Percentiles rank a stretch among this genome's conserved stretches.
Conservation (phyloP, 306 rosid genomes). For the Myrica gale region DNA sequence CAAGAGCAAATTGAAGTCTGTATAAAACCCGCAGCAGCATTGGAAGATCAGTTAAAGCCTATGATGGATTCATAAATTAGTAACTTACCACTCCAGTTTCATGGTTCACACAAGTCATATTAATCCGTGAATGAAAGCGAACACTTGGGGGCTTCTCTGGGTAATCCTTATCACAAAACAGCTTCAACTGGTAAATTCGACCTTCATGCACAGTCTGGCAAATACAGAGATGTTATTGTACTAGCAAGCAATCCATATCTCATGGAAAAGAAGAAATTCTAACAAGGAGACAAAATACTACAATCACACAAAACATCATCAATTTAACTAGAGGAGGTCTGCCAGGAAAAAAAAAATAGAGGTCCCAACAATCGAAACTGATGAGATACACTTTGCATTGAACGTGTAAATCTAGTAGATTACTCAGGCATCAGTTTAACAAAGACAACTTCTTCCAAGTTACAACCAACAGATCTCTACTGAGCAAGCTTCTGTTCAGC, state of each 20-base stretch:
- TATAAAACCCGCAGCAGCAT: slow-evolving; percentile 5
- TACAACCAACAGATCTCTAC: not conserved
- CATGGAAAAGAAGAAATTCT: slow-evolving; percentile 8
- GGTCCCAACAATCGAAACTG: not conserved
- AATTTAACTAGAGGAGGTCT: not conserved
- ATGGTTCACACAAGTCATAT: slow-evolving; percentile 97
- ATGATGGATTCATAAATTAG: slow-evolving; percentile 35
- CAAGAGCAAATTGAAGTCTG: not conserved
- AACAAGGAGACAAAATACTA: not conserved
- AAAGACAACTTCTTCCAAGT: not conserved
- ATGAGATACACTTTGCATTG: not conserved
- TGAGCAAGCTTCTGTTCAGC: not conserved
- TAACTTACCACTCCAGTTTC: slow-evolving; percentile 95
- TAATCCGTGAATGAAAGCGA: slow-evolving; percentile 96
- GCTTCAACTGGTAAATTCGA: slow-evolving; percentile 96
- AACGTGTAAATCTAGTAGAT: not conserved
- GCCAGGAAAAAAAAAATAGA: too few relatives aligned
- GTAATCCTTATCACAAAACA: slow-evolving; percentile 97
- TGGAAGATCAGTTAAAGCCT: slow-evolving; percentile 16
- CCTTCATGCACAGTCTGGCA: slow-evolving; percentile 97
- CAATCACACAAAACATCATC: not conserved
- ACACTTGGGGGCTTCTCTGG: slow-evolving; percentile 98
- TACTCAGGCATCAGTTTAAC: not conserved
- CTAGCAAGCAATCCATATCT: slow-evolving; percentile 17
- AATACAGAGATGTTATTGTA: slow-evolving; percentile 23